Base-by-base conservation (phyloP, 2,329 filamentous ascomycete genomes). In the Pseudogymnoascus sp. region DNA sequence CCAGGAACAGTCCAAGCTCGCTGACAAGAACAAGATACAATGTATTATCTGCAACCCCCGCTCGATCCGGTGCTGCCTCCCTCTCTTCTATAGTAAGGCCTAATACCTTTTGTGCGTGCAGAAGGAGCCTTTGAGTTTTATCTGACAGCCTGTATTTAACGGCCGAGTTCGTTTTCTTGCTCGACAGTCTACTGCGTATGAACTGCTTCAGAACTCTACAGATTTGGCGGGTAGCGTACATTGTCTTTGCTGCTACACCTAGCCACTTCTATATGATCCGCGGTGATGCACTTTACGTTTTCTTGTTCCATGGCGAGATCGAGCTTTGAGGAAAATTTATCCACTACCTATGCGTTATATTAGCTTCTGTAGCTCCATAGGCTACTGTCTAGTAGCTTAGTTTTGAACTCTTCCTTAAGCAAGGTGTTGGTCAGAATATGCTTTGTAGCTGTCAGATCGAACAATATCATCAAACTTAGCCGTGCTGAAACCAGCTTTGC, bases 201-300 rank as follows among this genome's bases (percentile, higher is more conserved):
- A 48, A 45, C 28, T 59, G 5, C 34, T 55, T 62, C 19, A 62
- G 13, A 35, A 59, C 56, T 18, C 35, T 48, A 12, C 34, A 38
- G 18, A 62, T 28, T 33, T 61, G 55, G n/a, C 30, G 28, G n/a
- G 59, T 71, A 74, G 3, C 65, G 65, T 1, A 35, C 55, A 39
- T 71, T 68, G 2, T 68, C 64, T 1, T 61, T 62, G 0, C 68
- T 71, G 1, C 34, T 66, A 58, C 75, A 77, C 60, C 71, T 74
- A 66, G 73, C 75, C 66, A 77, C 72, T 23, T 72, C 69, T 0
- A 72, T 69, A 61, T 76, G 75, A 4, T 71, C 8, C 8, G 33
- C 33, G 13, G n/a, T 5, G 12, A 35, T 35, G 33, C 13, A 6
- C 33, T n/a, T 1, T 5, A 35, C 33, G 5, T 12, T 35, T 35